These are phyloP conservation scores for Herpetospermum pedunculosum DNA, from an alignment of 306 rosid genomes.

Conservation along the genomic window DNA sequence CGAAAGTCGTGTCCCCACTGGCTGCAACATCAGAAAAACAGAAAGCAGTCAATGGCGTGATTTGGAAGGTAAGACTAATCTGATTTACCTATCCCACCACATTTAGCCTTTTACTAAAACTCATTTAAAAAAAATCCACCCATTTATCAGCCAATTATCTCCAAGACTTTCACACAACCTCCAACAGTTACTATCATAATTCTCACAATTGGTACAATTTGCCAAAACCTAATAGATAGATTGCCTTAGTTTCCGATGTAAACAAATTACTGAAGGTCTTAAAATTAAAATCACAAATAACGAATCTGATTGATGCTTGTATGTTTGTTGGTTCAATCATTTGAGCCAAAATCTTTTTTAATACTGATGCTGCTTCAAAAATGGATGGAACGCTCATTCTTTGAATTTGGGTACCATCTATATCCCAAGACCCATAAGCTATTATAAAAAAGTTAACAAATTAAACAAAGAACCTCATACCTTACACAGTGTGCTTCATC, in stretches of 20 bases:
- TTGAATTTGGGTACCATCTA: not conserved
- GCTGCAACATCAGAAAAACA: slow-evolving; percentile 30
- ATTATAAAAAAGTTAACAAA: not conserved
- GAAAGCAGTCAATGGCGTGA: not conserved
- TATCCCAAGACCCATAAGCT: not conserved
- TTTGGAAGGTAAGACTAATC: not conserved
- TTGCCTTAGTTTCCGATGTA: not conserved
- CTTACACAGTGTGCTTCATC: slow-evolving; percentile 98
- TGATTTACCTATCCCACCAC: not conserved
- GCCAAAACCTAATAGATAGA: not conserved
- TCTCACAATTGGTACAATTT: not conserved
- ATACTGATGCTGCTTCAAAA: slow-evolving; percentile 1
- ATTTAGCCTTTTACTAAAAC: not conserved
- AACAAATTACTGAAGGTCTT: not conserved
- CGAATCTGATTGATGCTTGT: not conserved
- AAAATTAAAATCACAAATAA: not conserved
- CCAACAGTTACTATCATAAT: not conserved
- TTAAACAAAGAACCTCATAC: slow-evolving; percentile 33
- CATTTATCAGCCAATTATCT: not conserved
- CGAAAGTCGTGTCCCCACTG: slow-evolving; percentile 99
- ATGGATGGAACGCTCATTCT: not conserved
- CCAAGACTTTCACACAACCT: not conserved
- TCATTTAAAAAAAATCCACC: not conserved
- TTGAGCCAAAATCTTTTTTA: not conserved
- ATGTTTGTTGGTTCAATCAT: not conserved